Percentiles rank a stretch among this genome's conserved stretches.
Conservation (phyloP, 345 rosid genomes). For the Excoecaria agallocha region DNA sequence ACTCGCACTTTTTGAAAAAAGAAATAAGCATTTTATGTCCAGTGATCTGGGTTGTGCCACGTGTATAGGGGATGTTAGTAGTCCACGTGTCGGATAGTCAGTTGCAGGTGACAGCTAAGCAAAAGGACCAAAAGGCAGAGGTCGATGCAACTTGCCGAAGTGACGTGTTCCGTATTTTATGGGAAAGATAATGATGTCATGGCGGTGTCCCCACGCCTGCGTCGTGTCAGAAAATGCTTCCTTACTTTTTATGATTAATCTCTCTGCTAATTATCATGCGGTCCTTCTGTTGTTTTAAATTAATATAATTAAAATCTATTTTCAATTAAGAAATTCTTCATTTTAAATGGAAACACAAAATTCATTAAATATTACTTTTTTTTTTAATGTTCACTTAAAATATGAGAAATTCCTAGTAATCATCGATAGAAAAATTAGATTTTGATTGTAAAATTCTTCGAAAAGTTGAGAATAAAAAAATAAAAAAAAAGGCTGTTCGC, state of each 20-base stretch:
- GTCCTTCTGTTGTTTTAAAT: too few relatives aligned
- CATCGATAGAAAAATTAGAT: too few relatives aligned
- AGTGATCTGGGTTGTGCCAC: conserved; percentile 22
- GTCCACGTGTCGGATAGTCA: conserved; percentile 10
- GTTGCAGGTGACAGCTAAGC: conserved; percentile 26
- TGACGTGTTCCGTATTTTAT: conserved; percentile 17
- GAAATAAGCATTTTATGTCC: neutral
- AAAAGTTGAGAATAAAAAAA: too few relatives aligned
- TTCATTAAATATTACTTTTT: too few relatives aligned
- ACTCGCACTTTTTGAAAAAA: neutral
- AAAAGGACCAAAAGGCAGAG: neutral
- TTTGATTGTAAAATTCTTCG: too few relatives aligned
- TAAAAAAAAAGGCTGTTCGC: too few relatives aligned
- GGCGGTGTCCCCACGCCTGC: conserved; percentile 1
- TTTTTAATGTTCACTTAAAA: too few relatives aligned
- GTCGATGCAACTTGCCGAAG: conserved; percentile 12
- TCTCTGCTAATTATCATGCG: too few relatives aligned
- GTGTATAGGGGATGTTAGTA: neutral
- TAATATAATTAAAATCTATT: too few relatives aligned
- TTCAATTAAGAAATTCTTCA: too few relatives aligned
- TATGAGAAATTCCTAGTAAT: too few relatives aligned
- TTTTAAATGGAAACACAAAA: too few relatives aligned
- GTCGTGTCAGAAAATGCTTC: neutral
- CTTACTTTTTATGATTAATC: neutral
- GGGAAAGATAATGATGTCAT: conserved; percentile 2